These are phyloP conservation scores for Raphanus raphanistrum DNA, from an alignment of 345 rosid genomes.

Conservation along the genomic window DNA sequence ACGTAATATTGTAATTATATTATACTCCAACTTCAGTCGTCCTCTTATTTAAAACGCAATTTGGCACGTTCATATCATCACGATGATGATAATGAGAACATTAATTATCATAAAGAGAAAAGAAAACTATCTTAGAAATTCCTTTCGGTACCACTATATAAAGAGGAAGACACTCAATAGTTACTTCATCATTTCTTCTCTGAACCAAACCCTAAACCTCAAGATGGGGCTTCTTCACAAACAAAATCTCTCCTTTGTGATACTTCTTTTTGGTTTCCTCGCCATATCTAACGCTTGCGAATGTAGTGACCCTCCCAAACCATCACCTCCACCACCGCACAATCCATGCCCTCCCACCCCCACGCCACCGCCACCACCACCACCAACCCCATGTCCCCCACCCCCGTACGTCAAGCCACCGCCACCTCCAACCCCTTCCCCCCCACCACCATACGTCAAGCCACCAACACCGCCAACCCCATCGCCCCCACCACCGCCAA, in stretches of 20 bases:
- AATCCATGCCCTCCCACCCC: slow-evolving; percentile 29
- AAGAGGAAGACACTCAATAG: slow-evolving; percentile 15
- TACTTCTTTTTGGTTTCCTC: slow-evolving; percentile 25
- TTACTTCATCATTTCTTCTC: slow-evolving; percentile 21
- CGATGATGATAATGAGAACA: slow-evolving; percentile 20
- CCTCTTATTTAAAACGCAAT: slow-evolving; percentile 5
- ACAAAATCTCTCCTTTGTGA: slow-evolving; percentile 15
- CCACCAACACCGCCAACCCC: no score
- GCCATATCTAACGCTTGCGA: slow-evolving; percentile 33
- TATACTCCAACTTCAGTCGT: slow-evolving; percentile 10
- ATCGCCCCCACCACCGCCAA: no score
- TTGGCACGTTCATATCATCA: slow-evolving; percentile 36
- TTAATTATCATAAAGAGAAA: not conserved
- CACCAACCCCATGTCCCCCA: not conserved
- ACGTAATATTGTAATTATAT: slow-evolving; percentile 35
- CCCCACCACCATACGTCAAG: no score
- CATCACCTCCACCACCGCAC: slow-evolving; percentile 35
- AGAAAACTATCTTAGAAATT: not conserved
- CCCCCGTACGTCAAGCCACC: slow-evolving; percentile 4
- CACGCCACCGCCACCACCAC: slow-evolving; percentile 19
- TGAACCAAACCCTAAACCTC: slow-evolving; percentile 22
- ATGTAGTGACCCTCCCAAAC: slow-evolving; percentile 36
- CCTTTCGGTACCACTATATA: slow-evolving; percentile 12
- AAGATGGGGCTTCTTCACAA: slow-evolving; percentile 32
- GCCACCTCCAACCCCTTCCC: no score